Percentiles rank a stretch among this genome's conserved stretches.
phyloP scores from a whole-genome alignment of 345 rosid species.

The Salix brachista region DNA sequence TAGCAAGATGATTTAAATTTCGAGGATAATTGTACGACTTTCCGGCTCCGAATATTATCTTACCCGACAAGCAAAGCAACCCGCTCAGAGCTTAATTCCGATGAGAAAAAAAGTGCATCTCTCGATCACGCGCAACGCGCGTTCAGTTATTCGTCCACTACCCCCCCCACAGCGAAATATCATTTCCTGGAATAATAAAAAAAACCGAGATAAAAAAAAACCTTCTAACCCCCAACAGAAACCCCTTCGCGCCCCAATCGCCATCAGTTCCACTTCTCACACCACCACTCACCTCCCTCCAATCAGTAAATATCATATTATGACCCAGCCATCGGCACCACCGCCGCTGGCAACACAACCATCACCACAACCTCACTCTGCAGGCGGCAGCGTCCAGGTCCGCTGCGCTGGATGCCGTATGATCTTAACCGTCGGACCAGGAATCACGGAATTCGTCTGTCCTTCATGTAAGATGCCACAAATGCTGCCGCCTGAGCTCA shows the following conservation, averaged over 20 bases:
- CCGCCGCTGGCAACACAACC: slow-evolving; percentile 45
- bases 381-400: slow-evolving; percentile 67
- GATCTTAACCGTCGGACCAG: slow-evolving; percentile 66
- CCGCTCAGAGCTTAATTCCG: not conserved
- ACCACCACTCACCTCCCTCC: not conserved
- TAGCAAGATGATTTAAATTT: no score
- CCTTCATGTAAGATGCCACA: slow-evolving; percentile 86
- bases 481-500: slow-evolving; percentile 94
- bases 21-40: no score
- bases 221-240: not conserved
- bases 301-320: slow-evolving; percentile 1
- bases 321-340: slow-evolving; percentile 73
- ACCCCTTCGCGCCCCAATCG: no score
- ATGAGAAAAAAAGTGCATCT: not conserved
- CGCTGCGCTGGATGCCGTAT: slow-evolving; percentile 91
- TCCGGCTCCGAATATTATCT: not conserved
- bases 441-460: slow-evolving; percentile 73
- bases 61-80: not conserved
- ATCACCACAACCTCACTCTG: slow-evolving; percentile 29
- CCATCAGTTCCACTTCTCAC: not conserved
- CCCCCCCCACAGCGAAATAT: not conserved
- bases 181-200: no score
- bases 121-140: no score
- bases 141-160: no score
- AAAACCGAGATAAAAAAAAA: no score